These are phyloP conservation scores for Diplotaxis tenuifolia DNA, from an alignment of 345 rosid species.

Conservation along the genomic window DNA sequence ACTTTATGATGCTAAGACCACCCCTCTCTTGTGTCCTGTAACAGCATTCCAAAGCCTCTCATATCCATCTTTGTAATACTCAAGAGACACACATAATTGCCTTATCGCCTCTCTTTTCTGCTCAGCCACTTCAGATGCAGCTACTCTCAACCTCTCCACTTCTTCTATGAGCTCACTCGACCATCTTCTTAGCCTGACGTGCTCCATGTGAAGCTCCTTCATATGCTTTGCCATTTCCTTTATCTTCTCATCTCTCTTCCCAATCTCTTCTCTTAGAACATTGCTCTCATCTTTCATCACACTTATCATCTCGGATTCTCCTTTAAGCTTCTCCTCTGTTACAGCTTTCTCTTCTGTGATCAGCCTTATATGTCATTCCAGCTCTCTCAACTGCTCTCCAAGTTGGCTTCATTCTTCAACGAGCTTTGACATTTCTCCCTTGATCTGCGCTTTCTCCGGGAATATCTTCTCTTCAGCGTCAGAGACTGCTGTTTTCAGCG, in stretches of 20 bases:
- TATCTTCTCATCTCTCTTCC: not conserved
- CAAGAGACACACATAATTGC: constrained; percentile 51
- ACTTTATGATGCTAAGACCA: constrained; percentile 16
- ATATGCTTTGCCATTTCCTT: not conserved
- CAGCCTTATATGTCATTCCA: constrained; percentile 59
- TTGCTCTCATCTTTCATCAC: not conserved
- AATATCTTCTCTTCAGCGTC: constrained; percentile 69
- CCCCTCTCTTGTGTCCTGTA: constrained; percentile 30
- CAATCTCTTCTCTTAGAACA: not conserved
- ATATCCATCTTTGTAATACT: constrained; percentile 54
- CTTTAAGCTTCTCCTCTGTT: constrained; percentile 39
- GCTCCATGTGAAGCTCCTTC: not conserved
- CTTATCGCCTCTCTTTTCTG: constrained; percentile 43
- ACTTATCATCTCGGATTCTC: constrained; percentile 25
- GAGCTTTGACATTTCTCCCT: constrained; percentile 59
- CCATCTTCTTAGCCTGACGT: constrained; percentile 38
- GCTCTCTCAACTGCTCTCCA: constrained; percentile 55
- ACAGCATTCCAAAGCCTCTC: constrained; percentile 46
- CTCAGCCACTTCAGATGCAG: constrained; percentile 49
- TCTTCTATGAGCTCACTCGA: constrained; percentile 47
- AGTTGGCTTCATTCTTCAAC: constrained; percentile 43
- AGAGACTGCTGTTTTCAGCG: constrained; percentile 52
- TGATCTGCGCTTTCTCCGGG: constrained; percentile 62
- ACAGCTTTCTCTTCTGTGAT: constrained; percentile 47
- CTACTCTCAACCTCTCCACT: constrained; percentile 45